Evolutionary conservation across 176 grass and related monocot species (phyloP).

Genomic region (Olyra latifolia): DNA sequence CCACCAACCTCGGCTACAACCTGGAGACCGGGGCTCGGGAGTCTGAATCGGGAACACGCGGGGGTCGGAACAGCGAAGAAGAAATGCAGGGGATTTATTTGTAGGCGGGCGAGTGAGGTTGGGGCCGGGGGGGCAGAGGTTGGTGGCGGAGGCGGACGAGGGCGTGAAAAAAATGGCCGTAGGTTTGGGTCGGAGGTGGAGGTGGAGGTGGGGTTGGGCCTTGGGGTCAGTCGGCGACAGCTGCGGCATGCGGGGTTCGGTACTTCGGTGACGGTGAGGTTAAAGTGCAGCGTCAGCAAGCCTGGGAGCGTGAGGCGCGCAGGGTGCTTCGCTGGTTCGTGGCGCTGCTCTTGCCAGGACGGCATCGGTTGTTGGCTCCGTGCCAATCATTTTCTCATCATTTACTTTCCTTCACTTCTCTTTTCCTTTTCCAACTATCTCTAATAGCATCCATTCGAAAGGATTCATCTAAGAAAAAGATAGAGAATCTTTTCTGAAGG

Average conservation of each 20-base stretch:
- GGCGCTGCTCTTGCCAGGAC: neutral
- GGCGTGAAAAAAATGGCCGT: neutral
- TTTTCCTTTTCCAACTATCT: no score
- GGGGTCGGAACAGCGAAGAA: neutral
- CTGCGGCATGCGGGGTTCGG: no score
- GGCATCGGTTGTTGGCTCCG: no score
- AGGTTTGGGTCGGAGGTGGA: neutral
- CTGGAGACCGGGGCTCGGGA: conserved; percentile 1
- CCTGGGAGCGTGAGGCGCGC: neutral
- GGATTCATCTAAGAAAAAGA: no score
- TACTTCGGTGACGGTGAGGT: no score
- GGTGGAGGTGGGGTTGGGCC: neutral
- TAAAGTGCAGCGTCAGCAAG: no score
- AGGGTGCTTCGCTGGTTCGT: neutral
- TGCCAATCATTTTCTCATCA: no score
- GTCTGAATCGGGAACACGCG: neutral
- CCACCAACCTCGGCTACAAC: neutral
- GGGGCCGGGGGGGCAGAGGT: no score
- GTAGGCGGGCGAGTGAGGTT: neutral
- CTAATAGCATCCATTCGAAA: no score
- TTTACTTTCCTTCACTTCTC: no score
- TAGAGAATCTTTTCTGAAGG: no score
- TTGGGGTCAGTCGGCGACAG: neutral
- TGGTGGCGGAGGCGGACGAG: neutral
- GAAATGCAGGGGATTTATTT: conserved; percentile 5